Evolutionary conservation across 2,329 filamentous ascomycete species (phyloP), one percentile per base, ranked within the genome.

Genomic region (Trichoderma arundinaceum): DNA sequence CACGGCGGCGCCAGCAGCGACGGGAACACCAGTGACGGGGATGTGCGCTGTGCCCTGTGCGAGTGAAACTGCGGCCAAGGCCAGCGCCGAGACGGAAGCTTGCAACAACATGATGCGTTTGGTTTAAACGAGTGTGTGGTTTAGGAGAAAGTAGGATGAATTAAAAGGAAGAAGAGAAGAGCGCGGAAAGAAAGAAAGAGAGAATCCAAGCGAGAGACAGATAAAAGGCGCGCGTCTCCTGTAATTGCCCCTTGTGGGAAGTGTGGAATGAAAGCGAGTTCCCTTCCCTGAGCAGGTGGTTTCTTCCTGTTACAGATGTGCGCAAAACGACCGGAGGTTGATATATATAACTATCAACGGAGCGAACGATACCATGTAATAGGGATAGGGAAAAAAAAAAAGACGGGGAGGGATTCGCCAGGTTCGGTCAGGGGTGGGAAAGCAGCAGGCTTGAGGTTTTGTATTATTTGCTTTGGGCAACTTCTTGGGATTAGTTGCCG

Each of bases 1-100:
- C 32, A 79, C 75, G 56, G 78, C 75, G 3, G 78, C 78, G 13
- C 79, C 80, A 19, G 66, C 51, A 67, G 78, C 73, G 64, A 82
- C 74, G 17, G 71, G 69, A 49, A 76, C 75, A 56, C 83, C 82
- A 22, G 77, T 76, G 7, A 84, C 69, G 61, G 65, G 53, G 8
- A 84, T 68, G 53, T 43, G 52, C 22, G 46, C 70, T 39, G 68
- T 71, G 19, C 66, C 44, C 56, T 75, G 69, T 51, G 70, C 74
- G 57, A 60, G 58, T 60, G 69, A 71, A 54, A 71, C 70, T 19
- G 72, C 56, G 44, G 71, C 70, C 60, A 76, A 68, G 64, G 71
- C 71, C 67, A 75, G 69, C 64, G 70, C 67, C 62, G 70, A 66
- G 46, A 73, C 52, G 44, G 70, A 64, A 35, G 68, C 61, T 44